Evolutionary conservation across 73 alveolate genomes (phyloP).

Genomic region (Paramecium pentaurelia): DNA sequence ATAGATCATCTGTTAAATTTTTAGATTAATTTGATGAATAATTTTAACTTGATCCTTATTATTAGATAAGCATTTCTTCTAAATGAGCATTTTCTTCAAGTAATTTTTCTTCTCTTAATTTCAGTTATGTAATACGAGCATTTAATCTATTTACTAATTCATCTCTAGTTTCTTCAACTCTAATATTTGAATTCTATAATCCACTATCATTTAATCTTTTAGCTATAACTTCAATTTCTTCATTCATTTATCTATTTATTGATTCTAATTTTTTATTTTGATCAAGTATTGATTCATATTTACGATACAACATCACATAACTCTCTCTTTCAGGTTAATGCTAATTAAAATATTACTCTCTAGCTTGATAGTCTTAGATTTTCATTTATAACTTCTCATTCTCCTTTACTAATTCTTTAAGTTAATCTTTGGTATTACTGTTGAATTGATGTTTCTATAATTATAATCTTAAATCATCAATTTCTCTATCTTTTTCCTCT

Average conservation of each 20-base stretch:
- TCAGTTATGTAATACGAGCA: not conserved
- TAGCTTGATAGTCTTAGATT: not conserved
- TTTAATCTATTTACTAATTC: conserved; percentile 1
- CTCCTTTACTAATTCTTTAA: not conserved
- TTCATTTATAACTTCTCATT: not conserved
- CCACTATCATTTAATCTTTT: conserved; percentile 36
- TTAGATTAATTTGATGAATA: not conserved
- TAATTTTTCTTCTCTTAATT: conserved; percentile 22
- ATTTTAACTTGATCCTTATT: not conserved
- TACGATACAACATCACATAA: conserved; percentile 6
- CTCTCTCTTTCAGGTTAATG: conserved; percentile 6
- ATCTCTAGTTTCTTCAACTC: conserved; percentile 13
- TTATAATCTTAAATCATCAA: not conserved
- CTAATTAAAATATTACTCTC: not conserved
- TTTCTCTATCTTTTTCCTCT: conserved; percentile 49
- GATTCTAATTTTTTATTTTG: not conserved
- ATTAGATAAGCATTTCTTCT: not conserved
- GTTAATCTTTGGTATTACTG: not conserved
- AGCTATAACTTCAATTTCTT: not conserved
- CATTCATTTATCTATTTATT: not conserved
- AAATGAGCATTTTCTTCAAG: conserved; percentile 37
- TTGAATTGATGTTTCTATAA: not conserved
- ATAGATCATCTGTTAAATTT: not conserved
- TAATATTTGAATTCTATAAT: not conserved
- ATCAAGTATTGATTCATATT: conserved; percentile 3